These are phyloP conservation scores for Teratosphaeria zuluensis DNA, from an alignment of 2,329 filamentous ascomycete species.

Conservation along the genomic window DNA sequence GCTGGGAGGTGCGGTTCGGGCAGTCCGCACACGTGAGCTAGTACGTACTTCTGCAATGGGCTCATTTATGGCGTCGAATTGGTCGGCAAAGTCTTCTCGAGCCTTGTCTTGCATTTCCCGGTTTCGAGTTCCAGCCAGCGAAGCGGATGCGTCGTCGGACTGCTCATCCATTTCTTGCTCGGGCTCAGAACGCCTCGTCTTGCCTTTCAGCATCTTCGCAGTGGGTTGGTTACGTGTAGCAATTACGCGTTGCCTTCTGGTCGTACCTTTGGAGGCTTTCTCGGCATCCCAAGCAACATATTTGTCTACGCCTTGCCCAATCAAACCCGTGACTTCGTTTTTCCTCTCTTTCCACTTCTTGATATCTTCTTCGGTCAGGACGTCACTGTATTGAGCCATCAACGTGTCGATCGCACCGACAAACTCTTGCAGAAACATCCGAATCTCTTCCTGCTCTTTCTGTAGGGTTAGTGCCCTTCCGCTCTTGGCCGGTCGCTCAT, in stretches of 20 bases:
- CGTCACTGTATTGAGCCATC: slow-evolving; percentile 6
- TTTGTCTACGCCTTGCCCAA: neutral
- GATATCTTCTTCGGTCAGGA: slow-evolving; percentile 3
- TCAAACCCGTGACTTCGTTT: neutral
- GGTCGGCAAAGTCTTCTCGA: neutral
- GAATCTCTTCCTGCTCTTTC: neutral
- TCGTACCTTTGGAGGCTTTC: neutral
- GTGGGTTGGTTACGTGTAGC: neutral
- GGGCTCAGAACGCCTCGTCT: neutral
- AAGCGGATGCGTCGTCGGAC: neutral
- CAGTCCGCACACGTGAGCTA: no score
- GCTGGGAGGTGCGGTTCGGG: no score
- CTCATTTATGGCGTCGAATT: no score
- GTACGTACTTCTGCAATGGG: no score
- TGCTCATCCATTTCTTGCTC: neutral
- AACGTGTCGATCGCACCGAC: slow-evolving; percentile 22
- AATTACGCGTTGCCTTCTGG: neutral
- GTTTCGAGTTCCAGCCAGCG: neutral
- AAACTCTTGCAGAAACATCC: slow-evolving; percentile 12
- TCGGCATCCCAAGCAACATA: neutral
- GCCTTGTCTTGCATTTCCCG: neutral
- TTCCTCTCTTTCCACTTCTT: neutral
- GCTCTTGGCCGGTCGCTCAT: slow-evolving; percentile 5
- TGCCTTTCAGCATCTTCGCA: neutral
- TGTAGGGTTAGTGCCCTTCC: slow-evolving; percentile 8